phyloP scores from a whole-genome alignment of 2,329 filamentous ascomycete species.

The Aureobasidium sp. region DNA sequence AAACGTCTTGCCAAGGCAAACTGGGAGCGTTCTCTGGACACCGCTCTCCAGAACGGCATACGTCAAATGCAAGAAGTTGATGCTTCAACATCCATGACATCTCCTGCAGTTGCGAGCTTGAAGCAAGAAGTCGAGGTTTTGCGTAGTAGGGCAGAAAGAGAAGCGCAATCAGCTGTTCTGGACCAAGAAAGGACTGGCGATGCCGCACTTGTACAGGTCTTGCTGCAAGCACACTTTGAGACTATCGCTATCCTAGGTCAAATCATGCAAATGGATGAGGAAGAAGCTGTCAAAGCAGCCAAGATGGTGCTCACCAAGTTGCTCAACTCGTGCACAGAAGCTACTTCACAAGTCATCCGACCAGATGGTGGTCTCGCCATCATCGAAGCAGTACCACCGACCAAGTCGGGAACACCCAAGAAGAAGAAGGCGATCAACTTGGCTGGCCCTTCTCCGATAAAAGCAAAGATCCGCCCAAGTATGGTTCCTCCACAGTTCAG shows the following conservation, averaged over 20 bases:
- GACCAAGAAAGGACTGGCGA: slow-evolving; percentile 81
- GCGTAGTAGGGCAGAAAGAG: slow-evolving; percentile 72
- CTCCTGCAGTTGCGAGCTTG: slow-evolving; percentile 54
- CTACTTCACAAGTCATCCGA: slow-evolving; percentile 77
- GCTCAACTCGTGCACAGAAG: slow-evolving; percentile 64
- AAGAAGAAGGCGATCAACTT: slow-evolving; percentile 47
- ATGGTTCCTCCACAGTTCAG: slow-evolving; percentile 9
- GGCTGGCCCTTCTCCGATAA: slow-evolving; percentile 40
- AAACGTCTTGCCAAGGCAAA: slow-evolving; percentile 69
- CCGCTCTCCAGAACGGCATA: slow-evolving; percentile 76
- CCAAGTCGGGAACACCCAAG: slow-evolving; percentile 67
- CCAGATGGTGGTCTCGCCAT: slow-evolving; percentile 64
- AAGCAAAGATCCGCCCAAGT: slow-evolving; percentile 32
- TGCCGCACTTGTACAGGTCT: slow-evolving; percentile 65
- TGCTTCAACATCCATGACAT: slow-evolving; percentile 51
- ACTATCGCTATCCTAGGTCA: slow-evolving; percentile 75
- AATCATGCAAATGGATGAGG: slow-evolving; percentile 72
- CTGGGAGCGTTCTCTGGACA: slow-evolving; percentile 83
- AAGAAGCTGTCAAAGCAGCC: slow-evolving; percentile 72
- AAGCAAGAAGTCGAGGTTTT: slow-evolving; percentile 77
- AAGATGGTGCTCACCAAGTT: slow-evolving; percentile 69
- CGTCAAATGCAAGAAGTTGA: slow-evolving; percentile 68
- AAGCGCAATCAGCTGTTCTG: slow-evolving; percentile 65
- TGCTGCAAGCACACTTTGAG: slow-evolving; percentile 87
- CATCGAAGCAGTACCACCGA: slow-evolving; percentile 59